Percentiles rank a stretch among this genome's conserved stretches.
phyloP scores from a whole-genome alignment of 345 rosid genomes.

The Populus pruinosa region DNA sequence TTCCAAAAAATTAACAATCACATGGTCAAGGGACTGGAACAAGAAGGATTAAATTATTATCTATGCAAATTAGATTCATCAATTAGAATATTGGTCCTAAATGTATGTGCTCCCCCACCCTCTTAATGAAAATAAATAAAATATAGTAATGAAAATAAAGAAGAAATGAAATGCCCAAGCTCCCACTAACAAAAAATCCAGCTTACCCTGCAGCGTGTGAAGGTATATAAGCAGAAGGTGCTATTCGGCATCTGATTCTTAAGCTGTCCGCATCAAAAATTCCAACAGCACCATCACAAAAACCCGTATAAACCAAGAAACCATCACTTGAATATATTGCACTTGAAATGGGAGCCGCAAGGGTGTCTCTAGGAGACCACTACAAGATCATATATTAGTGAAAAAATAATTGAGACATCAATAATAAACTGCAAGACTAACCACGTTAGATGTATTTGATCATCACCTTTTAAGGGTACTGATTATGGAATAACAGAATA shows the following conservation, averaged over 20 bases:
- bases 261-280: conserved; percentile 51
- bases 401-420: neutral
- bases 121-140: too few species aligned
- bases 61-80: too few species aligned
- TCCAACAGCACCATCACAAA: conserved; percentile 51
- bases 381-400: conserved; percentile 16
- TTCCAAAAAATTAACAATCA: too few species aligned
- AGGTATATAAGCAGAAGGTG: conserved; percentile 46
- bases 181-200: neutral
- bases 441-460: neutral
- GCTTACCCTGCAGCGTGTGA: conserved; percentile 28
- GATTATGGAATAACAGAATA: too few species aligned
- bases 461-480: too few species aligned
- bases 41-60: too few species aligned
- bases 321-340: conserved; percentile 54
- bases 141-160: neutral
- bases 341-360: conserved; percentile 44
- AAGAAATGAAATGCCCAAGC: neutral
- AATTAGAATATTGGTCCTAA: neutral
- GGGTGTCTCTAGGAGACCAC: conserved; percentile 53
- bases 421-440: neutral
- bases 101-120: too few species aligned
- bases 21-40: too few species aligned
- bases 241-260: conserved; percentile 45
- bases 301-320: conserved; percentile 37